Percentiles rank a stretch among this genome's conserved stretches.
Conservation (phyloP, 1,284 basidiomycete species). For the Ceratobasidium sp. region DNA sequence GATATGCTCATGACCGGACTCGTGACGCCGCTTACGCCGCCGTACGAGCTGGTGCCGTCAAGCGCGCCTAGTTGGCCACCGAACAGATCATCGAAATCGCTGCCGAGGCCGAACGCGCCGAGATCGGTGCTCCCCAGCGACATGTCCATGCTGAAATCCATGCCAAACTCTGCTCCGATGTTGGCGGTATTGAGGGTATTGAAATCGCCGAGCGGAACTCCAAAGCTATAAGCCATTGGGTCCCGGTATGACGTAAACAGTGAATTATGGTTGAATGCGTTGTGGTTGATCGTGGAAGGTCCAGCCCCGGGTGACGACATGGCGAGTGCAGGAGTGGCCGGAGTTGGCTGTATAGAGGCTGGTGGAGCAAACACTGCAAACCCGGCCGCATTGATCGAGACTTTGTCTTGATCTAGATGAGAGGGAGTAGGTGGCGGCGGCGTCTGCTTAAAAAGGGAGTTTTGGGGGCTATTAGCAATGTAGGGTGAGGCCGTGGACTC, state of each 20-base stretch:
- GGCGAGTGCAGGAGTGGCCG: conserved; percentile 68
- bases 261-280: conserved; percentile 80
- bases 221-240: conserved; percentile 58
- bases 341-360: conserved; percentile 59
- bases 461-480: conserved; percentile 26
- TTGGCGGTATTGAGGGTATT: conserved; percentile 6
- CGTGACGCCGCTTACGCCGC: conserved; percentile 34
- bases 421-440: conserved; percentile 41
- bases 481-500: conserved; percentile 48
- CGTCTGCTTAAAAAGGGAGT: conserved; percentile 41
- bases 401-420: conserved; percentile 59
- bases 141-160: conserved; percentile 38
- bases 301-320: conserved; percentile 53
- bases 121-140: conserved; percentile 28
- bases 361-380: conserved; percentile 55
- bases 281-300: conserved; percentile 61
- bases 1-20: conserved; percentile 17
- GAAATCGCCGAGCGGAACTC: conserved; percentile 42
- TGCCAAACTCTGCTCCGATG: conserved; percentile 27
- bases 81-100: conserved; percentile 47
- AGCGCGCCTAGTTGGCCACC: conserved; percentile 41
- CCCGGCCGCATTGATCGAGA: conserved; percentile 19
- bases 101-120: conserved; percentile 36
- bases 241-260: conserved; percentile 83
- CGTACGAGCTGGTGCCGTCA: conserved; percentile 38